Evolutionary conservation across 352 stramenopile genomes (phyloP).

Genomic region (Globisporangium sylvaticum): DNA sequence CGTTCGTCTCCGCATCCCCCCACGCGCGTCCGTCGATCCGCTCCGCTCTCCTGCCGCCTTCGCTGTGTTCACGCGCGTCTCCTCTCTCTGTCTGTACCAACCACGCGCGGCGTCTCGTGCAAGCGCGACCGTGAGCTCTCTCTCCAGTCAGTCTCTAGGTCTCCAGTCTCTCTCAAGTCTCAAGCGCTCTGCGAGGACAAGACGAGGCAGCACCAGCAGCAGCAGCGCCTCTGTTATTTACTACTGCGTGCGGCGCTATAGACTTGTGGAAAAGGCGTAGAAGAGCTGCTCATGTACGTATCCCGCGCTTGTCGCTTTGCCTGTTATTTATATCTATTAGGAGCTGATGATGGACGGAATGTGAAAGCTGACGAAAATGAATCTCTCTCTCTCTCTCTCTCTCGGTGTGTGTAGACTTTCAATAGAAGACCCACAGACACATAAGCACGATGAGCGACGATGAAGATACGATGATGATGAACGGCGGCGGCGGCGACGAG

Average conservation of each 20-base stretch:
- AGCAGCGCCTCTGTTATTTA: background rate
- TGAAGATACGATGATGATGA: constrained; percentile 19
- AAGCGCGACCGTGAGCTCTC: background rate
- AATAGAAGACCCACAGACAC: background rate
- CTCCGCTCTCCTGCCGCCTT: background rate
- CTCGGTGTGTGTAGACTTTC: background rate
- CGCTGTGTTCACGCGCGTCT: background rate
- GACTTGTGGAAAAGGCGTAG: background rate
- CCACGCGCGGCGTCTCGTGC: background rate
- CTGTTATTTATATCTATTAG: background rate
- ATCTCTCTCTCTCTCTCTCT: background rate
- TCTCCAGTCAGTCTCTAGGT: background rate
- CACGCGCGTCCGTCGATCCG: background rate
- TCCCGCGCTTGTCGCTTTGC: background rate
- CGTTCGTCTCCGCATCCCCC: background rate
- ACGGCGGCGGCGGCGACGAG: constrained; percentile 17
- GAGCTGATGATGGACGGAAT: background rate
- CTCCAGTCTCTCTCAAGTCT: background rate
- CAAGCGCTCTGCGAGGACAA: background rate
- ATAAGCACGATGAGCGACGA: constrained; percentile 30
- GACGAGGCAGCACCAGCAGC: background rate
- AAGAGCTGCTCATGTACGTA: constrained; percentile 1
- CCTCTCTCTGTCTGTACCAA: background rate
- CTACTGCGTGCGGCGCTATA: background rate
- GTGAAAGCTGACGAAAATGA: background rate